These are phyloP conservation scores for Xerocomus potaroensis DNA, from an alignment of 768 basidiomycete genomes.

Conservation along the genomic window DNA sequence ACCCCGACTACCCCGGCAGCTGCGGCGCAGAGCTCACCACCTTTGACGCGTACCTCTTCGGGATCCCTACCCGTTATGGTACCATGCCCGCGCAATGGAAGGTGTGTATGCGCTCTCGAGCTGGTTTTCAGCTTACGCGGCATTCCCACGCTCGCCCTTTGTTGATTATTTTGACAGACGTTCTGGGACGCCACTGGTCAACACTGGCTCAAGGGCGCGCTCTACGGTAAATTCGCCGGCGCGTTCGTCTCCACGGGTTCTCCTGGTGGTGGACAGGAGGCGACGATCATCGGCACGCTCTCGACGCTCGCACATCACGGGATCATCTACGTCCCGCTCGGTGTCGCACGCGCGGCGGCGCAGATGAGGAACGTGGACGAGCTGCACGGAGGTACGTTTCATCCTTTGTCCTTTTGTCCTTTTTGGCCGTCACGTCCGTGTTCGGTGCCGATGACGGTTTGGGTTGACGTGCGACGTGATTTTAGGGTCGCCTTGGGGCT, in stretches of 20 bases:
- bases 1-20: constrained; percentile 30
- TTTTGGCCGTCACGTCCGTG: no score
- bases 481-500: constrained; percentile 72
- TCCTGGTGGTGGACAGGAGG: constrained; percentile 74
- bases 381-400: constrained; percentile 50
- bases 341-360: constrained; percentile 48
- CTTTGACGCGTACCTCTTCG: neutral
- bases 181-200: constrained; percentile 76
- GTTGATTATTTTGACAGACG: constrained; percentile 33
- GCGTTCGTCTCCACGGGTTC: constrained; percentile 69
- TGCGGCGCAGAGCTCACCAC: neutral
- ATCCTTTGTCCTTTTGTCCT: no score
- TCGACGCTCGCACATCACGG: constrained; percentile 71
- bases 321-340: constrained; percentile 66
- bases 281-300: constrained; percentile 47
- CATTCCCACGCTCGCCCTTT: no score
- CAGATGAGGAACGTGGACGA: constrained; percentile 43
- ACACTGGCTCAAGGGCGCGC: constrained; percentile 54
- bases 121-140: no score
- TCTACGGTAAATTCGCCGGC: constrained; percentile 71
- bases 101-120: constrained; percentile 33
- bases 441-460: no score
- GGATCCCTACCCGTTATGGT: neutral
- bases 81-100: constrained; percentile 50
- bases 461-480: no score